Evolutionary conservation across 2,329 filamentous ascomycete species (phyloP).

Genomic region (Rosellinia necatrix): DNA sequence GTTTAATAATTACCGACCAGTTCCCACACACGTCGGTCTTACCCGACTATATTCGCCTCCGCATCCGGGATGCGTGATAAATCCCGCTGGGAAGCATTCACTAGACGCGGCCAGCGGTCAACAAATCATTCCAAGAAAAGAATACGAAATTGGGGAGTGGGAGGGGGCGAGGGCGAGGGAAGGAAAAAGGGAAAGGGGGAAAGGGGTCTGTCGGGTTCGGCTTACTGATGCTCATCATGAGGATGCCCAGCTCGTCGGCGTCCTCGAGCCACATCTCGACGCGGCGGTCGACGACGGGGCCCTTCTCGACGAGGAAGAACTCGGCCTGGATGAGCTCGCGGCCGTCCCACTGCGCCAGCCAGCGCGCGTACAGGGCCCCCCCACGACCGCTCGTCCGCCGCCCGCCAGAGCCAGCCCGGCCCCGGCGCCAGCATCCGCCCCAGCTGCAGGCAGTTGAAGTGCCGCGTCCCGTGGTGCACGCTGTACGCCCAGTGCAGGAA

Average conservation of each 20-base stretch:
- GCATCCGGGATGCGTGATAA: slow-evolving; percentile 1
- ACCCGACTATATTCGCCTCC: slow-evolving; percentile 7
- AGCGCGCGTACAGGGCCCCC: slow-evolving; percentile 39
- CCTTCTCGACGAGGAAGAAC: slow-evolving; percentile 39
- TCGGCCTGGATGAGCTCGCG: slow-evolving; percentile 39
- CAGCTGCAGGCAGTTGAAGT: slow-evolving; percentile 44
- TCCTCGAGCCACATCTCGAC: slow-evolving; percentile 49
- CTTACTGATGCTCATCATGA: slow-evolving; percentile 44
- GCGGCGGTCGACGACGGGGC: slow-evolving; percentile 39
- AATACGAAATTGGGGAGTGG: background rate
- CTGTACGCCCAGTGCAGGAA: slow-evolving; percentile 47
- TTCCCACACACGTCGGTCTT: background rate
- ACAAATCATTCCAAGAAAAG: background rate
- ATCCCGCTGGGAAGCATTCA: slow-evolving; percentile 21
- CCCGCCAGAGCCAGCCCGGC: slow-evolving; percentile 46
- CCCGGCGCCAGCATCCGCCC: slow-evolving; percentile 46
- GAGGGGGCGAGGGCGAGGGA: background rate
- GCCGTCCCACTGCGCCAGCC: slow-evolving; percentile 43
- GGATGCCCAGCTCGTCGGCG: slow-evolving; percentile 47
- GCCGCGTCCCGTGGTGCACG: slow-evolving; percentile 40
- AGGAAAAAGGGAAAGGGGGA: background rate
- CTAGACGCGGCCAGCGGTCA: slow-evolving; percentile 6
- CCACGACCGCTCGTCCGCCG: slow-evolving; percentile 42
- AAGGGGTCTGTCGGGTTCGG: no score
- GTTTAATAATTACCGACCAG: background rate